Conservation (phyloP, 352 stramenopile species). For the Globisporangium heterothallicum region DNA sequence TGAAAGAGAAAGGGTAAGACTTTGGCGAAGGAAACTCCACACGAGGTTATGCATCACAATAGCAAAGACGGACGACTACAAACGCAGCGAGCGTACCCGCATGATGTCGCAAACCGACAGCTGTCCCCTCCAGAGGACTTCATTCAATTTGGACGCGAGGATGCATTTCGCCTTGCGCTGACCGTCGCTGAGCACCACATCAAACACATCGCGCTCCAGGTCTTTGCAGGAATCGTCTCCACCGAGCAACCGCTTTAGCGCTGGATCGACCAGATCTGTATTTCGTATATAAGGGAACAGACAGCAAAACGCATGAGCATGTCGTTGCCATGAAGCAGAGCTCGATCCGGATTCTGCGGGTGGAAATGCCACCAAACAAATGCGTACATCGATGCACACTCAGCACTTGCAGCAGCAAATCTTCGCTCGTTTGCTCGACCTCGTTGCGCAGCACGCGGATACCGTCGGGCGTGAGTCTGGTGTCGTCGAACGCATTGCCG, state of each 20-base stretch:
- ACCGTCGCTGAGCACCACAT: conserved; percentile 62
- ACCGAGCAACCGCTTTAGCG: conserved; percentile 28
- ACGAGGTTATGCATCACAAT: conserved; percentile 1
- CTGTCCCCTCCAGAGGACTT: conserved; percentile 33
- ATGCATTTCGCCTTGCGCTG: conserved; percentile 37
- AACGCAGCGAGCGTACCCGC: no score
- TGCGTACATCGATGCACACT: conserved; percentile 48
- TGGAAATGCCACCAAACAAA: background rate
- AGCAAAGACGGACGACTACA: background rate
- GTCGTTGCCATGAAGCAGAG: no score
- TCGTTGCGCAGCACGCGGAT: conserved; percentile 26
- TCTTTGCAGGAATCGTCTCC: background rate
- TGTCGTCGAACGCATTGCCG: background rate
- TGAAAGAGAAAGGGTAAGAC: background rate
- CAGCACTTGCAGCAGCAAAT: conserved; percentile 44
- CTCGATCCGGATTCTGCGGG: no score
- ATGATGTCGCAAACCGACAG: conserved; percentile 29
- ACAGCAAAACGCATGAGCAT: background rate
- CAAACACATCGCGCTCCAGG: conserved; percentile 38
- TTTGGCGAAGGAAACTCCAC: no score
- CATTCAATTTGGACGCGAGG: conserved; percentile 28
- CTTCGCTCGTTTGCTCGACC: background rate
- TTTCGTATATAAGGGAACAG: background rate
- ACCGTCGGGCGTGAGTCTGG: conserved; percentile 31
- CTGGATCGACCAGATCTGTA: conserved; percentile 49